phyloP scores from a whole-genome alignment of 805 yeast genomes.

The Myxozyma lipomycoides region DNA sequence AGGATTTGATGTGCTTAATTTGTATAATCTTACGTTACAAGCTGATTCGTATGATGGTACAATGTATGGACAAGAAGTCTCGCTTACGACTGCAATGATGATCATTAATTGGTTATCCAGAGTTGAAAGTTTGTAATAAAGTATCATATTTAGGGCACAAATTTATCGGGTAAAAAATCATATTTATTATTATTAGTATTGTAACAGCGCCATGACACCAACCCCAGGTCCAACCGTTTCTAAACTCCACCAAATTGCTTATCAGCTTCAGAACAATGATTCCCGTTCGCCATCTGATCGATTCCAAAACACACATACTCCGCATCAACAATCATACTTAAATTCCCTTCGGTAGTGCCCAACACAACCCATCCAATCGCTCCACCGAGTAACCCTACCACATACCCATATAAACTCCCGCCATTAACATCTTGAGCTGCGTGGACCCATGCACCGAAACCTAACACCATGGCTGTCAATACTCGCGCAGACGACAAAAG shows the following conservation, averaged over 20 bases:
- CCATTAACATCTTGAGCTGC: constrained; percentile 37
- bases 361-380: constrained; percentile 43
- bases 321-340: constrained; percentile 36
- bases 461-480: constrained; percentile 39
- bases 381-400: constrained; percentile 41
- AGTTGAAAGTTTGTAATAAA: constrained; percentile 16
- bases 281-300: constrained; percentile 34
- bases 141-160: background rate
- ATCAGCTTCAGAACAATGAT: constrained; percentile 36
- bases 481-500: constrained; percentile 39
- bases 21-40: constrained; percentile 24
- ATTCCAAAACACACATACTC: constrained; percentile 38
- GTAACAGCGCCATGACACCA: background rate
- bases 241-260: constrained; percentile 25
- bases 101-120: constrained; percentile 26
- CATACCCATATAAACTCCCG: constrained; percentile 41
- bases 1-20: constrained; percentile 20
- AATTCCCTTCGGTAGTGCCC: constrained; percentile 43
- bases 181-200: no score
- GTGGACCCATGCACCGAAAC: constrained; percentile 41
- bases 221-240: background rate
- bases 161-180: background rate
- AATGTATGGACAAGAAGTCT: constrained; percentile 24
- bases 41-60: constrained; percentile 28
- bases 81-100: constrained; percentile 25